Evolutionary conservation across 768 basidiomycete genomes (phyloP).

Genomic region (Mrakia frigida): DNA sequence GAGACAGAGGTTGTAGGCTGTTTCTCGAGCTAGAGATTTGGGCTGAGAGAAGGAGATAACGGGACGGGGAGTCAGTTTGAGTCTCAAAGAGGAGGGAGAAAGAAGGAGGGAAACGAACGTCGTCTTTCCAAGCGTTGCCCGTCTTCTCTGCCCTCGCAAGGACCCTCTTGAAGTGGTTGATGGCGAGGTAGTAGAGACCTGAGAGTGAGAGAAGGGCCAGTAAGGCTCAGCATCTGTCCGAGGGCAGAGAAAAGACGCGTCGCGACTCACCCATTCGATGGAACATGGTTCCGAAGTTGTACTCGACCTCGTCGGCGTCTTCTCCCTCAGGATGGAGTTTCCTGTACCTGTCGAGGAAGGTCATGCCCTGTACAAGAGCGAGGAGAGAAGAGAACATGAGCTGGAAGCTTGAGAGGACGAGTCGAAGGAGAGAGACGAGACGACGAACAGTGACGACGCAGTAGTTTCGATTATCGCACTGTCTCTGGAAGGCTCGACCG

Average conservation of each 20-base stretch:
- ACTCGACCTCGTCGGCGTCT: slow-evolving; percentile 67
- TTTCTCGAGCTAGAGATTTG: slow-evolving; percentile 59
- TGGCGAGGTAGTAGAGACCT: slow-evolving; percentile 78
- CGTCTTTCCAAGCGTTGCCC: neutral
- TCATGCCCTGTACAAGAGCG: slow-evolving; percentile 61
- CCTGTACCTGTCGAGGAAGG: slow-evolving; percentile 77
- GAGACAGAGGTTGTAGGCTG: slow-evolving; percentile 80
- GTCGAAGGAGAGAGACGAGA: no score
- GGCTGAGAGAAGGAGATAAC: neutral
- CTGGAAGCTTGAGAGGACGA: neutral
- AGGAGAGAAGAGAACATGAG: neutral
- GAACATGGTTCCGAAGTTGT: slow-evolving; percentile 85
- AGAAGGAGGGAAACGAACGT: slow-evolving; percentile 2
- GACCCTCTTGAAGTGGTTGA: slow-evolving; percentile 74
- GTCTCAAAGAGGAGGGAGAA: neutral
- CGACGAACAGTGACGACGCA: slow-evolving; percentile 63
- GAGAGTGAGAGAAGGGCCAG: slow-evolving; percentile 6
- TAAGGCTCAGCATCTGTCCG: no score
- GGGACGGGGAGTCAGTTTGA: neutral
- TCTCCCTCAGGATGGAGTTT: slow-evolving; percentile 45
- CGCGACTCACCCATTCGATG: slow-evolving; percentile 72
- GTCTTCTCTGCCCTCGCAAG: slow-evolving; percentile 42
- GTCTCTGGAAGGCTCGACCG: slow-evolving; percentile 85
- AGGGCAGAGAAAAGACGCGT: neutral
- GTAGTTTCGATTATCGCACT: slow-evolving; percentile 89